Conservation (phyloP, 106 monocot genomes). For the Gastrodia elata region DNA sequence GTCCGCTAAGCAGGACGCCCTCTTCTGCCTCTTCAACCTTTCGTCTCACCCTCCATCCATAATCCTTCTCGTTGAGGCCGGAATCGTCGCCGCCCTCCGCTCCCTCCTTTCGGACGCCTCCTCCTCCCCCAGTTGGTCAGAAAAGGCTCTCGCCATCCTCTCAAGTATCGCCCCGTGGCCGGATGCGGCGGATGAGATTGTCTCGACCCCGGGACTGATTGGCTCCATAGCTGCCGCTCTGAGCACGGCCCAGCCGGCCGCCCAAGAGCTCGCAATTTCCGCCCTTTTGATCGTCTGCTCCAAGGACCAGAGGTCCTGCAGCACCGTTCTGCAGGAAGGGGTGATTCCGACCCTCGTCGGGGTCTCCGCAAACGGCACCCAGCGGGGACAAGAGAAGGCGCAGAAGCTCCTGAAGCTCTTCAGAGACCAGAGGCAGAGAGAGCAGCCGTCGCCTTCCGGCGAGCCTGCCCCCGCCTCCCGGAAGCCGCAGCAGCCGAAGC, state of each 20-base stretch:
- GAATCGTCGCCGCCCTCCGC: conserved; percentile 33
- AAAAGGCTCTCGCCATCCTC: conserved; percentile 62
- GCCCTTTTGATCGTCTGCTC: conserved; percentile 57
- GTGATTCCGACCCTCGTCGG: conserved; percentile 67
- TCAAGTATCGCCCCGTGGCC: conserved; percentile 32
- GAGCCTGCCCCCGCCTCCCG: background rate
- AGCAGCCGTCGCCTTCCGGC: conserved; percentile 11
- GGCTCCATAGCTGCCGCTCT: conserved; percentile 34
- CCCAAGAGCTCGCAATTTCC: conserved; percentile 58
- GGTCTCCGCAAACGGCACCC: conserved; percentile 44
- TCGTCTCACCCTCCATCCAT: conserved; percentile 51
- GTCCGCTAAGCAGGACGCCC: conserved; percentile 60
- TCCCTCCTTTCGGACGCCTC: conserved; percentile 18
- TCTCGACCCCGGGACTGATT: conserved; percentile 34
- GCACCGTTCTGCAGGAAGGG: conserved; percentile 81
- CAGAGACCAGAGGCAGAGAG: conserved; percentile 61
- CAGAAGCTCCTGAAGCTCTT: conserved; percentile 65
- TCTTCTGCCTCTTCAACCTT: conserved; percentile 70
- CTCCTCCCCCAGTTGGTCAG: conserved; percentile 19
- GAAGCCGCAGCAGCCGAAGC: conserved; percentile 10
- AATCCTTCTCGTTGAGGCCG: conserved; percentile 29
- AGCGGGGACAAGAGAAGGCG: conserved; percentile 58
- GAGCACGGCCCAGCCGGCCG: conserved; percentile 38
- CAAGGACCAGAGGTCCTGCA: conserved; percentile 40
- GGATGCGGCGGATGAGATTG: conserved; percentile 31